Evolutionary conservation across 2,329 filamentous ascomycete species (phyloP).

Genomic region (Aspergillus fumigatus): DNA sequence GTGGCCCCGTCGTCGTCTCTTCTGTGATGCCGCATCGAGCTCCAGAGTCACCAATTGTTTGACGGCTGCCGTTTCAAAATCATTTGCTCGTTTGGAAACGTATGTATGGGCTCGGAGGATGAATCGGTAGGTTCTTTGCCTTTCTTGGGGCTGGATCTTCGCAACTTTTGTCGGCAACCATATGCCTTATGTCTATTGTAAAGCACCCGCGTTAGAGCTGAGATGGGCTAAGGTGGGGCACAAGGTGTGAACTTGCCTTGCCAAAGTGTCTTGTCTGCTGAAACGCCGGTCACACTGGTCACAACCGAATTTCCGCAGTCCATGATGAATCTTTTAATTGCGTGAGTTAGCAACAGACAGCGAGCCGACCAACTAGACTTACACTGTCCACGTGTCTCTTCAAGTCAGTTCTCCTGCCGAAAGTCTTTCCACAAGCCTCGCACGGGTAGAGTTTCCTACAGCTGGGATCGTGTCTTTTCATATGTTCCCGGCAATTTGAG

Average conservation of each 20-base stretch:
- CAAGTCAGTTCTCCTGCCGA: slow-evolving; percentile 79
- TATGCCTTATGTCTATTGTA: slow-evolving; percentile 13
- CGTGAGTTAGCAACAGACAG: slow-evolving; percentile 45
- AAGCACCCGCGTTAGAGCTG: slow-evolving; percentile 1
- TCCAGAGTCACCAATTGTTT: background rate
- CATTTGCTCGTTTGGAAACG: background rate
- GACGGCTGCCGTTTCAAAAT: background rate
- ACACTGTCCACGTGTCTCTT: slow-evolving; percentile 52
- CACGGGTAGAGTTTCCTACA: slow-evolving; percentile 69
- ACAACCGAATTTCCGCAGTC: slow-evolving; percentile 66
- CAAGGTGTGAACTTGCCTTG: slow-evolving; percentile 55
- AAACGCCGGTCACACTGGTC: slow-evolving; percentile 67
- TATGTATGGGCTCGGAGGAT: background rate
- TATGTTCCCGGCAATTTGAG: slow-evolving; percentile 83
- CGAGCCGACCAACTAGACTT: slow-evolving; percentile 22
- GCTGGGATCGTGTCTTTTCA: slow-evolving; percentile 75
- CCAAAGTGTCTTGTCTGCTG: slow-evolving; percentile 75
- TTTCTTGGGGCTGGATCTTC: background rate
- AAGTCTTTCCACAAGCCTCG: slow-evolving; percentile 65
- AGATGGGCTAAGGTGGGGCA: too few relatives aligned
- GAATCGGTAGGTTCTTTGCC: background rate
- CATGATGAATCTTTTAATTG: slow-evolving; percentile 65
- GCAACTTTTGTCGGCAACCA: slow-evolving; percentile 11
- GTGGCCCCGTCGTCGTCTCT: background rate
- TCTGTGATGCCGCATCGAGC: background rate